Base-by-base conservation (phyloP, 176 grass and related monocot species). In the Tillandsia fasciculata region DNA sequence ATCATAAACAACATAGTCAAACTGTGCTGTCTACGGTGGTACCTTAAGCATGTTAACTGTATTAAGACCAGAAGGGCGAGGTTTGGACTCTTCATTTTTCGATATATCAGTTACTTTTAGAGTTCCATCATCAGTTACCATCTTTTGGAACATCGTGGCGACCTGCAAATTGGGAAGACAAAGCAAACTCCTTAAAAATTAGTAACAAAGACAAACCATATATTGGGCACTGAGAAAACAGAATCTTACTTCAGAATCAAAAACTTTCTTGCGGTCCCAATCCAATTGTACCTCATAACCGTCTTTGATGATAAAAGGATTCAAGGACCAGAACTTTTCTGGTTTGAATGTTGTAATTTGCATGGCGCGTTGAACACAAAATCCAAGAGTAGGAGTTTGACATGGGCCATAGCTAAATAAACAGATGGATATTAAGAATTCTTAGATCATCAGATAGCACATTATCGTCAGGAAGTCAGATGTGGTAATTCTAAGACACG, bases 21-120 rank as follows among this genome's bases (percentile, higher is more conserved):
- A 14, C 9, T 9, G 13, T 49, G 28, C n/a, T 59, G 54, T 59
- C 20, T 14, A 14, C 2, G 66, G 18, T 56, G 48, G 14, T 52
- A 96, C 93, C 93, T 96, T 96, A 79, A 96, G 86, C 93, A 96
- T 87, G 78, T 90, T 92, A 78, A 96, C 93, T 15, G 93, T 96
- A 73, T 96, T 96, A 76, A 96, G 93, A 54, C 93, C 93, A 83
- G 83, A 84, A 17, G 93, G 93, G 18, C 89, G 88, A 63, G 76
- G 42, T 88, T 96, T 96, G 73, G 52, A 89, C 65, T 96, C 92
- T 83, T 96, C 86, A 78, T 92, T 96, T 33, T 66, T 88, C 17
- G 83, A 96, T 54, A 92, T 73, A 68, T 90, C 86, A 71, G 71
- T 82, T 75, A 96, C 82, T 83, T 87, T 96, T 63, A 96, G 61